Percentiles rank a stretch among this genome's conserved stretches.
Evolutionary conservation across 1,284 basidiomycete species (phyloP).

Genomic region (Pyrrhoderma lamaoense): DNA sequence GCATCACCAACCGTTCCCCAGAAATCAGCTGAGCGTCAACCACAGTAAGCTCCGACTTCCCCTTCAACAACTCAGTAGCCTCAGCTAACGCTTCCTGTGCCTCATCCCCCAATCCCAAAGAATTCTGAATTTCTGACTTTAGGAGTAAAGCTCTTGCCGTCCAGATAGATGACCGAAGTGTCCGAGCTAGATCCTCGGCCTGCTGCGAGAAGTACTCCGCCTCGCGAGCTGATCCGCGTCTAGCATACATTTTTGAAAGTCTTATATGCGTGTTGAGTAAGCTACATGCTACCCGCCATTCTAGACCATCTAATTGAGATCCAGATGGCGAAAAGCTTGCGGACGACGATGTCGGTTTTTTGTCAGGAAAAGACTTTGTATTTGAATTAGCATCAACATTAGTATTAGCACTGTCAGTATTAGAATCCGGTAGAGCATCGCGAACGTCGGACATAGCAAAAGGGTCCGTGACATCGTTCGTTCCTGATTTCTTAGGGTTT

Average conservation of each 20-base stretch:
- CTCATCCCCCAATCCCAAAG: slow-evolving; percentile 50
- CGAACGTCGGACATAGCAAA: slow-evolving; percentile 43
- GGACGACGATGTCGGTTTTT: background rate
- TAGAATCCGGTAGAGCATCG: slow-evolving; percentile 28
- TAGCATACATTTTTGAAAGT: slow-evolving; percentile 53
- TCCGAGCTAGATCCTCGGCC: slow-evolving; percentile 59
- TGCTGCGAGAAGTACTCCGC: slow-evolving; percentile 77
- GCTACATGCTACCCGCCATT: slow-evolving; percentile 71
- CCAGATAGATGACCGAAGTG: slow-evolving; percentile 59
- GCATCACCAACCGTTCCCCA: slow-evolving; percentile 51
- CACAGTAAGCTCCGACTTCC: slow-evolving; percentile 45
- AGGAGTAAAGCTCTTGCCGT: slow-evolving; percentile 56
- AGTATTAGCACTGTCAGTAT: slow-evolving; percentile 17
- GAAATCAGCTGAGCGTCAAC: slow-evolving; percentile 56
- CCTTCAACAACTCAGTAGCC: slow-evolving; percentile 42
- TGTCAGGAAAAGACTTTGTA: background rate
- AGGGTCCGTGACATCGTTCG: slow-evolving; percentile 39
- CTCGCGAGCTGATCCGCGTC: slow-evolving; percentile 73
- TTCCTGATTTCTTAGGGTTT: slow-evolving; percentile 30
- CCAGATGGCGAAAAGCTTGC: slow-evolving; percentile 19
- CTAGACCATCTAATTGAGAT: slow-evolving; percentile 48
- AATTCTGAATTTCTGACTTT: slow-evolving; percentile 61
- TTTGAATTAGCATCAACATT: slow-evolving; percentile 8
- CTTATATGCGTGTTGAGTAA: slow-evolving; percentile 59
- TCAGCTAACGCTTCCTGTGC: slow-evolving; percentile 45